These are phyloP conservation scores for Nicotiana tomentosiformis DNA, from an alignment of 257 asterid species.

Conservation along the genomic window DNA sequence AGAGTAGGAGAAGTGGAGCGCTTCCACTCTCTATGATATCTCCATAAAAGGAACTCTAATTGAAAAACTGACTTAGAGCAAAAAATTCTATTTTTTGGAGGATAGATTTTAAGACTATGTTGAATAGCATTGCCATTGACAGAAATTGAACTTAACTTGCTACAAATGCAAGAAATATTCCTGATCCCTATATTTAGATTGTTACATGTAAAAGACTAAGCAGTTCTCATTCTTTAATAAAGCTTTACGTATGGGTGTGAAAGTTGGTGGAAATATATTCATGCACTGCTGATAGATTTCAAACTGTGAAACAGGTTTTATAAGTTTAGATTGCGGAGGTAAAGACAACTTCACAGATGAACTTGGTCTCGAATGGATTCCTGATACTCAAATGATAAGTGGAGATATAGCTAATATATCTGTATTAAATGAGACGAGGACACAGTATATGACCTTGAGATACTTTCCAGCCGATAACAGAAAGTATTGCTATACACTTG, in stretches of 20 bases:
- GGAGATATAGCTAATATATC: conserved; percentile 57
- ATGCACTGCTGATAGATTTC: conserved; percentile 1
- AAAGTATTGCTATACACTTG: conserved; percentile 80
- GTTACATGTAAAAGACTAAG: not conserved
- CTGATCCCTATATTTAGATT: not conserved
- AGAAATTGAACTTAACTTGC: not conserved
- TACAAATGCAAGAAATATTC: not conserved
- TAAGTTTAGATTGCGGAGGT: conserved; percentile 94
- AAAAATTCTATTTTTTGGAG: not conserved
- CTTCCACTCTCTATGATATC: not conserved
- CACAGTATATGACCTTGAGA: conserved; percentile 64
- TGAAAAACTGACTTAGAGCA: not conserved
- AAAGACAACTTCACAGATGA: conserved; percentile 58
- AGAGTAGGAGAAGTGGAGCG: not conserved
- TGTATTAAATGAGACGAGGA: conserved; percentile 57
- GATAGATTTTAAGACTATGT: not conserved
- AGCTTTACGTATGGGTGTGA: not conserved
- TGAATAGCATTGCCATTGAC: not conserved
- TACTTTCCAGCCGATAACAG: conserved; percentile 78
- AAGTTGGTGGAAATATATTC: not conserved
- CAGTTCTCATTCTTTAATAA: not conserved
- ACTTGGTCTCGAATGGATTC: conserved; percentile 67
- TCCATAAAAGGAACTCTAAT: not conserved
- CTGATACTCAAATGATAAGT: conserved; percentile 49
- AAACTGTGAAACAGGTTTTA: conserved; percentile 58